Percentiles rank a stretch among this genome's conserved stretches.
Conservation (phyloP, 2,329 filamentous ascomycete species). For the Diaporthe citrichinensis region DNA sequence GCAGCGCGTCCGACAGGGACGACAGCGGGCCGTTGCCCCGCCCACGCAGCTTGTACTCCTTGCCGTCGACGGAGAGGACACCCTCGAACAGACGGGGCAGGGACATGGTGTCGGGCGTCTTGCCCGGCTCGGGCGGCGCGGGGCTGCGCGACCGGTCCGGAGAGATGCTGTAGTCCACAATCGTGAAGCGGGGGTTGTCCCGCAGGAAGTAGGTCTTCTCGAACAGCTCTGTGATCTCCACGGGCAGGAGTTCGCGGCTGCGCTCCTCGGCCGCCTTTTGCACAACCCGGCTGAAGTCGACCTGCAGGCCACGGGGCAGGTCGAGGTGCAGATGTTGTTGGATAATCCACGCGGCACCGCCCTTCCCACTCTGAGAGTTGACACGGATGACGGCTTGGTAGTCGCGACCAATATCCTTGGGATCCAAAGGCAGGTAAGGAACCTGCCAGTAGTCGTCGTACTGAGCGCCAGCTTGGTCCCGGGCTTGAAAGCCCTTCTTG, state of each 20-base stretch:
- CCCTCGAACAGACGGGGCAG: conserved; percentile 87
- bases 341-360: conserved; percentile 94
- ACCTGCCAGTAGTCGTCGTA: conserved; percentile 83
- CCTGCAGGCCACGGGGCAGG: conserved; percentile 90
- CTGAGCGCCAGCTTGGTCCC: conserved; percentile 71
- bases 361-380: conserved; percentile 97
- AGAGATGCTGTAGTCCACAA: conserved; percentile 93
- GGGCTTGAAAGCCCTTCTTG: conserved; percentile 87
- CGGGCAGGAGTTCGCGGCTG: conserved; percentile 85
- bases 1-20: conserved; percentile 85
- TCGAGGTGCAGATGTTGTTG: conserved; percentile 91
- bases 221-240: conserved; percentile 90
- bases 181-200: conserved; percentile 84
- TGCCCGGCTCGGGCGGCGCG: conserved; percentile 75
- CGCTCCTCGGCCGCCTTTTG: conserved; percentile 85
- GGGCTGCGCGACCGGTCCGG: conserved; percentile 86
- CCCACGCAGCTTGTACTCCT: conserved; percentile 83
- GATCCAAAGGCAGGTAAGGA: conserved; percentile 94
- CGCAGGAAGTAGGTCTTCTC: conserved; percentile 89
- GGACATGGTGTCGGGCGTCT: conserved; percentile 82
- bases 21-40: conserved; percentile 93
- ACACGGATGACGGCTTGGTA: conserved; percentile 98
- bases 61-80: conserved; percentile 84
- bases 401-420: conserved; percentile 92
- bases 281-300: conserved; percentile 90